Conservation (phyloP, 2,329 filamentous ascomycete genomes). For the Aspergillus amoenus region DNA sequence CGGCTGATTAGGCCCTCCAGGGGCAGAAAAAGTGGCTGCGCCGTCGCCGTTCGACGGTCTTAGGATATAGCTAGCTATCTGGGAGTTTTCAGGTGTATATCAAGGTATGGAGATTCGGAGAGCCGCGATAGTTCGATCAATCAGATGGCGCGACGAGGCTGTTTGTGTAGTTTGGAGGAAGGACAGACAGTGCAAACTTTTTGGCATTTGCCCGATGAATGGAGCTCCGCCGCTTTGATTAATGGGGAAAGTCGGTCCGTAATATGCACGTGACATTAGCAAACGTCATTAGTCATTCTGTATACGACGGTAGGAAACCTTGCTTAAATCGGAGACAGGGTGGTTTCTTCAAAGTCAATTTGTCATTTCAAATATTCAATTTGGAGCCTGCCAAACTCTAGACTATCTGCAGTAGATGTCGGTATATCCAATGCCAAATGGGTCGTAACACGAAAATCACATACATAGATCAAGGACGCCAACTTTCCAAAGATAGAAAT, state of each 20-base stretch:
- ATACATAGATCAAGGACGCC: background rate
- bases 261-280: background rate
- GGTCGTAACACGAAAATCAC: background rate
- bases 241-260: conserved; percentile 7
- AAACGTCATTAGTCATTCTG: background rate
- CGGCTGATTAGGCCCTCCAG: background rate
- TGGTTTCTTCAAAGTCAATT: background rate
- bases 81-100: conserved; percentile 10
- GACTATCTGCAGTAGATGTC: background rate
- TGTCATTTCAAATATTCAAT: conserved; percentile 2
- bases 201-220: conserved; percentile 14
- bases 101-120: conserved; percentile 5
- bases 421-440: background rate
- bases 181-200: conserved; percentile 43
- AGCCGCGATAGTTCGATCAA: conserved; percentile 22
- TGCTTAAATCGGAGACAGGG: no score
- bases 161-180: conserved; percentile 42
- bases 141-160: conserved; percentile 30
- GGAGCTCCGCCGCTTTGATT: background rate
- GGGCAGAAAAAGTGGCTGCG: background rate
- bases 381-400: conserved; percentile 18
- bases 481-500: background rate
- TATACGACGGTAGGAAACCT: no score
- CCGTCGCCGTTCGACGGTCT: background rate
- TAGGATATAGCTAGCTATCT: conserved; percentile 7